Percentiles rank a stretch among this genome's conserved stretches.
Conservation (phyloP, 352 stramenopile species). For the Thalassiosira exigua region DNA sequence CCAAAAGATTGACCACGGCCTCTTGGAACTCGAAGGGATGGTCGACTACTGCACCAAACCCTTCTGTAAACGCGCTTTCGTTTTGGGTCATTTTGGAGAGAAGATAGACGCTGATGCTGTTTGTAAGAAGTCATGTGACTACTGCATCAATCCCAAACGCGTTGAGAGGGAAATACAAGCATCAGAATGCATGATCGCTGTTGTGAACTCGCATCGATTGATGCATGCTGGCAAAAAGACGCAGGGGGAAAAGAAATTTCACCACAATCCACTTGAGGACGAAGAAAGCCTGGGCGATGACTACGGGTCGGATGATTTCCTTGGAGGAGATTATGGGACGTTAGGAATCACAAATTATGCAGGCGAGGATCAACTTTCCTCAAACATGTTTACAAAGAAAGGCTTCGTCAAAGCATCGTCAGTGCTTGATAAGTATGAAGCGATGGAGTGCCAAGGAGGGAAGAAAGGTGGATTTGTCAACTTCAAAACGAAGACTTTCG, state of each 20-base stretch:
- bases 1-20: conserved; percentile 51
- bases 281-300: conserved; percentile 52
- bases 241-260: conserved; percentile 24
- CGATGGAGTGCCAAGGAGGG: conserved; percentile 57
- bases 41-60: conserved; percentile 73
- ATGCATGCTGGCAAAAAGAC: conserved; percentile 22
- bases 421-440: conserved; percentile 70
- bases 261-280: conserved; percentile 36
- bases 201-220: conserved; percentile 42
- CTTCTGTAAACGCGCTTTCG: conserved; percentile 68
- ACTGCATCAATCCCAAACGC: conserved; percentile 66
- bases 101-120: conserved; percentile 57
- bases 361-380: conserved; percentile 22
- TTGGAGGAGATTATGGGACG: conserved; percentile 61
- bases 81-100: conserved; percentile 81
- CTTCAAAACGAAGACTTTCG: conserved; percentile 52
- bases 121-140: conserved; percentile 79
- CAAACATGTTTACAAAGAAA: conserved; percentile 23
- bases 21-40: conserved; percentile 77
- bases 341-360: conserved; percentile 46
- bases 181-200: conserved; percentile 54
- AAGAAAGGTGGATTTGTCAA: conserved; percentile 57
- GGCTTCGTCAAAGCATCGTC: conserved; percentile 63
- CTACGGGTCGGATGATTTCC: conserved; percentile 43
- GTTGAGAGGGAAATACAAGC: conserved; percentile 57